Evolutionary conservation across 179 eudicot genomes (phyloP), one percentile per base, ranked within the genome.

Genomic region (Heliamphora pulchella): DNA sequence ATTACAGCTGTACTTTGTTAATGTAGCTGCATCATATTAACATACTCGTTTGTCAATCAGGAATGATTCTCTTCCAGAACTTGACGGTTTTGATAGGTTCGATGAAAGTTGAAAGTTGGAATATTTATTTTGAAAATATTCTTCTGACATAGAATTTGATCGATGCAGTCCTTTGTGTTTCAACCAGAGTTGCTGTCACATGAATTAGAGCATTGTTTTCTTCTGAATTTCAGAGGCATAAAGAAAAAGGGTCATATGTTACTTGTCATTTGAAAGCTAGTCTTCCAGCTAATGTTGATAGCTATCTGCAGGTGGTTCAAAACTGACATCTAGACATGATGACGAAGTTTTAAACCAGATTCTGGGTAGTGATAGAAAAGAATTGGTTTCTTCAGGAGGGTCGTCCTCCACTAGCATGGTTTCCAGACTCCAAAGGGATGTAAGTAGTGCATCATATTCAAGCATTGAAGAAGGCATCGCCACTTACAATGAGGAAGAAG

Each of bases 281-380:
- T 44, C 44, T 62, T 85, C 66, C 20, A 53, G 71, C 85, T 90
- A 77, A 77, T 84, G 74, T 77, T 62, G 69, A 65, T 83, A 47
- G 77, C 54, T 43, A 68, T 74, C 63, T 77, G 83, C 93, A 92
- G 99, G 98, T 53, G 82, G 87, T 77, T 88, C 91, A 70, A 96
- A 87, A 81, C 44, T 77, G 77, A 80, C 87, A 43, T 87, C 93
- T 47, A 86, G 84, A 78, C 80, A 85, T 77, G 97, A 89, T 72
- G 96, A 90, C 76, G 98, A 88, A 55, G 82, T 91, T 76, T 85
- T 92, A 31, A 86, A 86, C 54, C 84, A 93, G 81, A 80, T 90
- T 76, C 79, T 94, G 76, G 82, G 89, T 68, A 86, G 82, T 83
- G 93, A 88, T 70, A 88, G 83, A 63, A 90, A 79, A 73, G 89